Conservation (phyloP, 164 flowering plant genomes). For the Protea cynaroides region DNA sequence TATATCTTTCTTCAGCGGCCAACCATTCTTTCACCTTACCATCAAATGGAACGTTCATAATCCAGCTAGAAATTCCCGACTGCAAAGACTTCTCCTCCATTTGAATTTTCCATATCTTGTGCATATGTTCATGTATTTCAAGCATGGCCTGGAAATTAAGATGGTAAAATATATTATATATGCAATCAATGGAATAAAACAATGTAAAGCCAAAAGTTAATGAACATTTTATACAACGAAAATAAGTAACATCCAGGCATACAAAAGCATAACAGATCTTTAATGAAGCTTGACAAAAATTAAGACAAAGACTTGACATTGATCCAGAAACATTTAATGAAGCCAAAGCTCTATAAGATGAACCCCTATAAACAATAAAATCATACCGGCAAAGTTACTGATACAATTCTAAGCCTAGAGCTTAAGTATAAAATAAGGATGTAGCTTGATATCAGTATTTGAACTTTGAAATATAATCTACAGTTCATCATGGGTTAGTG, state of each 20-base stretch:
- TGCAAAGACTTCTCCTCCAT: constrained; percentile 52
- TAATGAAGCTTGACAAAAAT: not conserved
- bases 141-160: constrained; percentile 76
- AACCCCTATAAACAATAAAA: no score
- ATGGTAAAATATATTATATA: not conserved
- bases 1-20: constrained; percentile 80
- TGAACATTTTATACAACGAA: not conserved
- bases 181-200: not conserved
- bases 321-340: no score
- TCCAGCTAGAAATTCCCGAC: constrained; percentile 72
- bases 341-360: no score
- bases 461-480: no score
- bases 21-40: constrained; percentile 87
- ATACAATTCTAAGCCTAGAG: no score
- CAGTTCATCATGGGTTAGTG: no score
- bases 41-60: constrained; percentile 84
- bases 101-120: constrained; percentile 79
- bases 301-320: not conserved
- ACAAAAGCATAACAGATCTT: not conserved
- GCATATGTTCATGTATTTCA: constrained; percentile 85
- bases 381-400: no score
- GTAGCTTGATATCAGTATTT: no score
- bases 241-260: not conserved
- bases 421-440: no score
- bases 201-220: not conserved